Conservation (phyloP, 2,329 filamentous ascomycete species). For the Pleoardoris graminearum region DNA sequence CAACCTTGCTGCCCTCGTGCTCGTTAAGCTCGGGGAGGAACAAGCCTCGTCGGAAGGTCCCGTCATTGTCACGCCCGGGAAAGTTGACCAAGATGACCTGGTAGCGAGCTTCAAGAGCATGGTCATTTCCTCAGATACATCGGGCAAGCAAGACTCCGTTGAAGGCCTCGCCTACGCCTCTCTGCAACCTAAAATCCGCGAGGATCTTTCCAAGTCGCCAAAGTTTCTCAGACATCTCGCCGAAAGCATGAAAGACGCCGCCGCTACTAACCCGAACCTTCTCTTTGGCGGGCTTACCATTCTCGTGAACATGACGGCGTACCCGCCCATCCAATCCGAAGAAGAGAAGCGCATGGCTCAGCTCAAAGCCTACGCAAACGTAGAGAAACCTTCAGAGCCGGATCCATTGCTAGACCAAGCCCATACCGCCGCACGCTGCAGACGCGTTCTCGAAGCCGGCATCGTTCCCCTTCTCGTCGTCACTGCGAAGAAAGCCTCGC, state of each 20-base stretch:
- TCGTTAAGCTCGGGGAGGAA: slow-evolving; percentile 58
- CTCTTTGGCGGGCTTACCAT: slow-evolving; percentile 88
- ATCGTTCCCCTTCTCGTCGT: slow-evolving; percentile 76
- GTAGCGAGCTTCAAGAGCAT: slow-evolving; percentile 65
- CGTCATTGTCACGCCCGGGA: slow-evolving; percentile 36
- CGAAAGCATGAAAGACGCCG: slow-evolving; percentile 54
- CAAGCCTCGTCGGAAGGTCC: slow-evolving; percentile 30
- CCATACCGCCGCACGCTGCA: slow-evolving; percentile 75
- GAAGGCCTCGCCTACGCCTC: slow-evolving; percentile 94
- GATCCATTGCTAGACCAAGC: slow-evolving; percentile 76
- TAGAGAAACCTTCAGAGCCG: slow-evolving; percentile 64
- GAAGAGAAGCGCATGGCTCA: slow-evolving; percentile 92
- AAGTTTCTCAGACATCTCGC: slow-evolving; percentile 72
- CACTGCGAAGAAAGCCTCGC: slow-evolving; percentile 72
- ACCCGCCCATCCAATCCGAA: slow-evolving; percentile 75
- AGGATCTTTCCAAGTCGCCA: slow-evolving; percentile 71
- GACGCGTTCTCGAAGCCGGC: slow-evolving; percentile 75
- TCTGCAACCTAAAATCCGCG: slow-evolving; percentile 81
- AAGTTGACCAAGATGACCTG: slow-evolving; percentile 51
- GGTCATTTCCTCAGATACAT: slow-evolving; percentile 62
- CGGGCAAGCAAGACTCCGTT: slow-evolving; percentile 69
- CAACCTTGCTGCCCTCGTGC: slow-evolving; percentile 57
- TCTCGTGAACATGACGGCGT: slow-evolving; percentile 80
- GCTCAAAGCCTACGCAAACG: slow-evolving; percentile 91
- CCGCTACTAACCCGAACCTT: slow-evolving; percentile 56